Evolutionary conservation across 345 rosid genomes (phyloP), one percentile per base, ranked within the genome.

Genomic region (Heritiera fomes): DNA sequence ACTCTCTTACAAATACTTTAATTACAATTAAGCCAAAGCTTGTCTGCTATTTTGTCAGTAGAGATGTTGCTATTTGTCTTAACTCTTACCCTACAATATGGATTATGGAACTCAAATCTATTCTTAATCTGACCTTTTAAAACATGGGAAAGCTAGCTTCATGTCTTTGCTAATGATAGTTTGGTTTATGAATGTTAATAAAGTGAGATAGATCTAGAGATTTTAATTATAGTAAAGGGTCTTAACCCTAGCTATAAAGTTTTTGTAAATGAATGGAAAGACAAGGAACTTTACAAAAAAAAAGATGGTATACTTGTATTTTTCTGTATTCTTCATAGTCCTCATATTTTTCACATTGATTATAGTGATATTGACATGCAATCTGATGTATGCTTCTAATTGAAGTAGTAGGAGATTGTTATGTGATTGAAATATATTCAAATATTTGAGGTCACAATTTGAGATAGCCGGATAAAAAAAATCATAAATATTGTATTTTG

Each of bases 321-420:
- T 40, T 43, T 2, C 30, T 17, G 41, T 5, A 41, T 18, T 18
- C 14, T 67, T 67, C 32, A 8, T 18, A 45, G 15, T 64, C 20
- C 2, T 64, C 46, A 28, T 7, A 18, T 66, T 41, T 41, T 14
- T 50, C 59, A 14, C 40, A 47, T 49, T 70, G 4, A 47, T 70
- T 49, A 28, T 50, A 6, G 12, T 71, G 60, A 71, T 71, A 49
- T 71, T 30, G 60, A 71, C 50, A 28, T 13, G 14, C 43, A 30
- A 23, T 47, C 73, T 47, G 14, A 71, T 49, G 41, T 17, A 71
- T 71, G 75, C 75, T 71, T 71, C 13, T 45, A 71, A 50, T 30
- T 50, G 40, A 71, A 71, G 74, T 23, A 20, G 73, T 67, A 43
- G 41, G 59, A 50, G 6, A 50, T 15, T 47, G 18, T 69, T 47